Conservation (phyloP, 805 yeast genomes). For the Yarrowia yakushimensis region DNA sequence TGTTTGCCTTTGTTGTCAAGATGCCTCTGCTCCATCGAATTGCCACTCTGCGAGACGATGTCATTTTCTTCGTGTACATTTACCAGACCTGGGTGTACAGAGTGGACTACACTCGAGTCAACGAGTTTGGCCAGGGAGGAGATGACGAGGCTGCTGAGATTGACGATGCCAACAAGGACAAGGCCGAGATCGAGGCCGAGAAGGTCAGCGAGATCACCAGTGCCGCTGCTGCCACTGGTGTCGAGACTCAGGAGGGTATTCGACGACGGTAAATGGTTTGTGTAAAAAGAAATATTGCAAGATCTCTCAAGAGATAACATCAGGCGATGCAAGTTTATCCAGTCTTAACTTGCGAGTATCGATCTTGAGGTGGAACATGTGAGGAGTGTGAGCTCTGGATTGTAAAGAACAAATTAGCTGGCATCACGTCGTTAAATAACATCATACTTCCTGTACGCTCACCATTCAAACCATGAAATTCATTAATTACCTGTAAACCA, state of each 20-base stretch:
- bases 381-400: too few relatives aligned
- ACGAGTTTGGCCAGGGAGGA: conserved; percentile 41
- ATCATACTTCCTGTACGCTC: too few relatives aligned
- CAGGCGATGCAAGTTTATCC: not conserved
- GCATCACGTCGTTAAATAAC: too few relatives aligned
- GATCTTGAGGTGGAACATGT: too few relatives aligned
- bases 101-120: conserved; percentile 42
- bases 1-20: conserved; percentile 44
- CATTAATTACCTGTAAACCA: not conserved
- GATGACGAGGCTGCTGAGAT: conserved; percentile 29
- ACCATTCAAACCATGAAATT: too few relatives aligned
- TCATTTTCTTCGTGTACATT: conserved; percentile 42
- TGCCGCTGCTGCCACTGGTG: not conserved
- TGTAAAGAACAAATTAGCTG: too few relatives aligned
- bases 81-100: conserved; percentile 44
- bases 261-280: not conserved
- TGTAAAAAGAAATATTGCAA: too few relatives aligned
- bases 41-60: conserved; percentile 44
- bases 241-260: not conserved
- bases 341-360: not conserved
- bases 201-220: not conserved
- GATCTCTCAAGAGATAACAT: too few relatives aligned
- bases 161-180: not conserved
- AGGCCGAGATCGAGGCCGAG: conserved; percentile 12
- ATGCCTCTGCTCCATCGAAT: conserved; percentile 45